These are phyloP conservation scores for Logfia minima DNA, from an alignment of 129 eudicot genomes.

Conservation along the genomic window DNA sequence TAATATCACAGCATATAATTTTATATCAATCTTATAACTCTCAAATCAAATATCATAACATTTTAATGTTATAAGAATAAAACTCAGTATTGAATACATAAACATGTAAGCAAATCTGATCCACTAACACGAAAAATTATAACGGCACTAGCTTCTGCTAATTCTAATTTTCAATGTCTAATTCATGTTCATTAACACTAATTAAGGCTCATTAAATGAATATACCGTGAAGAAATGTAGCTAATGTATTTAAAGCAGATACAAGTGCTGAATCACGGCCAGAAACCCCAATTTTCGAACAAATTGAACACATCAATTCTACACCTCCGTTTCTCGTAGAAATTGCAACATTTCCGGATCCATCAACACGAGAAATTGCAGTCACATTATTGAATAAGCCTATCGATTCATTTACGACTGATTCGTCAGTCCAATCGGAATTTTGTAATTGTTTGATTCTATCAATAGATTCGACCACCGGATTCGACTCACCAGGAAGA, in stretches of 20 bases:
- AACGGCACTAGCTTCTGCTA: background rate
- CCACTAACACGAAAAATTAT: background rate
- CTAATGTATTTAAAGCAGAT: slow-evolving; percentile 50
- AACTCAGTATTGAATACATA: background rate
- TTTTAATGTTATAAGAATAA: background rate
- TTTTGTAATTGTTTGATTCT: slow-evolving; percentile 37
- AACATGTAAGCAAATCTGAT: background rate
- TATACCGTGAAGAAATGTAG: slow-evolving; percentile 71
- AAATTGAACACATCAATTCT: slow-evolving; percentile 52
- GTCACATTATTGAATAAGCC: slow-evolving; percentile 44
- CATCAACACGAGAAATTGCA: slow-evolving; percentile 2
- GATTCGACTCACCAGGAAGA: slow-evolving; percentile 68
- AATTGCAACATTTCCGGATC: slow-evolving; percentile 63
- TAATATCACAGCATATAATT: background rate
- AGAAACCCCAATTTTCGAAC: slow-evolving; percentile 32
- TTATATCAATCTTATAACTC: background rate
- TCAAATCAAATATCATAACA: background rate
- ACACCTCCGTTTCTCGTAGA: slow-evolving; percentile 74
- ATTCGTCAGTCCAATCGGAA: slow-evolving; percentile 30
- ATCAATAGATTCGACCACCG: slow-evolving; percentile 61
- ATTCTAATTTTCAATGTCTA: background rate
- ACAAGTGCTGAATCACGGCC: slow-evolving; percentile 33
- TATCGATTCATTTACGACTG: slow-evolving; percentile 32
- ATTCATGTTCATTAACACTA: background rate
- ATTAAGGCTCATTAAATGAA: background rate